Evolutionary conservation across 768 basidiomycete genomes (phyloP).

Genomic region (Mycena rebaudengoi): DNA sequence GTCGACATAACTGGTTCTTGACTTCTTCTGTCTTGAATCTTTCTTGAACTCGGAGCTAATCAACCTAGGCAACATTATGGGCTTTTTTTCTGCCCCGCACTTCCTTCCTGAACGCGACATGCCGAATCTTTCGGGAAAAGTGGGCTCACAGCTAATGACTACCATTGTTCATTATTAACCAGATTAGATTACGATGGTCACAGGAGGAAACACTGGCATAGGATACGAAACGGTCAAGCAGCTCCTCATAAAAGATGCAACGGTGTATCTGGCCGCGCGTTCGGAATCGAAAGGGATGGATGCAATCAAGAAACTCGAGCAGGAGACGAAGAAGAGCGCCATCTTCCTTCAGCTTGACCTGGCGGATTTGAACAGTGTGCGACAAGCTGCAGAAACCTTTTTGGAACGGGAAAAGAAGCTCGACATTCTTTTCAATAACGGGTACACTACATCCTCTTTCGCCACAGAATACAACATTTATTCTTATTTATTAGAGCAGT

Average conservation of each 20-base stretch:
- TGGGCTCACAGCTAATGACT: no score
- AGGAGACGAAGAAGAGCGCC: slow-evolving; percentile 34
- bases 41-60: no score
- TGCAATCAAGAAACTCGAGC: slow-evolving; percentile 34
- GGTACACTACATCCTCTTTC: no score
- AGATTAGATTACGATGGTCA: slow-evolving; percentile 40
- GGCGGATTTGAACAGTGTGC: slow-evolving; percentile 34
- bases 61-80: no score
- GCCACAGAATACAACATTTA: no score
- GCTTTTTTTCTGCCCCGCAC: no score
- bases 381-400: slow-evolving; percentile 36
- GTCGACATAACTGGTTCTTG: no score
- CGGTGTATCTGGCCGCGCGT: slow-evolving; percentile 38
- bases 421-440: slow-evolving; percentile 36
- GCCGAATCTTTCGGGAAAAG: no score
- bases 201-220: slow-evolving; percentile 50
- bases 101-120: no score
- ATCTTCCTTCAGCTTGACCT: slow-evolving; percentile 35
- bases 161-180: background rate
- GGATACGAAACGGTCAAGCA: slow-evolving; percentile 50
- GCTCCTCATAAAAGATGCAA: slow-evolving; percentile 35
- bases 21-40: no score
- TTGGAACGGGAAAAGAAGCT: slow-evolving; percentile 22
- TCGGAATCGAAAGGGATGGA: slow-evolving; percentile 17
- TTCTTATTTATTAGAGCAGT: slow-evolving; percentile 25